Conservation (phyloP, 495 filamentous ascomycete genomes). For the Massariosphaeria phaeospora region DNA sequence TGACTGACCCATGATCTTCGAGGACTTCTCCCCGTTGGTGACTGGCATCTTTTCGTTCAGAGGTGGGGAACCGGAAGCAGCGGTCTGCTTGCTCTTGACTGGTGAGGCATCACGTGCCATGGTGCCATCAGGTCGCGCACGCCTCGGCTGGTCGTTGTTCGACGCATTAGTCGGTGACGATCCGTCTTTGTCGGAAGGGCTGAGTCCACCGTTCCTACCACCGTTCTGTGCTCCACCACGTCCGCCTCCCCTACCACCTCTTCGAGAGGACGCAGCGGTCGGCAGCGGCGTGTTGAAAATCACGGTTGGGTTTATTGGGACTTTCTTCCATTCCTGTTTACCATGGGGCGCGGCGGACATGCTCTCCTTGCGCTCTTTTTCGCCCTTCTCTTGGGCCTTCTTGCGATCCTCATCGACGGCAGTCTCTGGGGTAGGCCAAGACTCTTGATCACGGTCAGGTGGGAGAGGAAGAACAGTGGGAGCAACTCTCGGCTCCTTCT, state of each 20-base stretch:
- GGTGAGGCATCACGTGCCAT: constrained; percentile 35
- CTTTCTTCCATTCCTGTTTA: constrained; percentile 43
- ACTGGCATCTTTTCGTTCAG: constrained; percentile 20
- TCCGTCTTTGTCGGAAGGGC: constrained; percentile 37
- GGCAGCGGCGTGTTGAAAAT: constrained; percentile 80
- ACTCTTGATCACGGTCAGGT: constrained; percentile 65
- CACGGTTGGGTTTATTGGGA: constrained; percentile 70
- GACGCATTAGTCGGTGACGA: constrained; percentile 1
- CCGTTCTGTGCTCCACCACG: constrained; percentile 57
- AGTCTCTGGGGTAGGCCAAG: constrained; percentile 87
- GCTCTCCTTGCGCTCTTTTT: constrained; percentile 52
- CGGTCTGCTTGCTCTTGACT: constrained; percentile 43
- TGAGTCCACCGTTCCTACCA: constrained; percentile 46
- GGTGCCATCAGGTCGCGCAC: constrained; percentile 33
- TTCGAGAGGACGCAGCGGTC: constrained; percentile 20
- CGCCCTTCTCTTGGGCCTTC: constrained; percentile 57
- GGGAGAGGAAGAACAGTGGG: constrained; percentile 48
- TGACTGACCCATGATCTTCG: constrained; percentile 37
- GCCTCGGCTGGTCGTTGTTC: constrained; percentile 33
- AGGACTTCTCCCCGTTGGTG: constrained; percentile 38
- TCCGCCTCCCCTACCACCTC: constrained; percentile 39
- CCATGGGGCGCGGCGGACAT: constrained; percentile 32
- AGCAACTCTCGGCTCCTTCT: constrained; percentile 51
- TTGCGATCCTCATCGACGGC: constrained; percentile 70
- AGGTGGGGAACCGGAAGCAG: constrained; percentile 41